Percentiles rank a stretch among this genome's conserved stretches.
Evolutionary conservation across 352 stramenopile genomes (phyloP).

Genomic region (Globisporangium acanthophoron): DNA sequence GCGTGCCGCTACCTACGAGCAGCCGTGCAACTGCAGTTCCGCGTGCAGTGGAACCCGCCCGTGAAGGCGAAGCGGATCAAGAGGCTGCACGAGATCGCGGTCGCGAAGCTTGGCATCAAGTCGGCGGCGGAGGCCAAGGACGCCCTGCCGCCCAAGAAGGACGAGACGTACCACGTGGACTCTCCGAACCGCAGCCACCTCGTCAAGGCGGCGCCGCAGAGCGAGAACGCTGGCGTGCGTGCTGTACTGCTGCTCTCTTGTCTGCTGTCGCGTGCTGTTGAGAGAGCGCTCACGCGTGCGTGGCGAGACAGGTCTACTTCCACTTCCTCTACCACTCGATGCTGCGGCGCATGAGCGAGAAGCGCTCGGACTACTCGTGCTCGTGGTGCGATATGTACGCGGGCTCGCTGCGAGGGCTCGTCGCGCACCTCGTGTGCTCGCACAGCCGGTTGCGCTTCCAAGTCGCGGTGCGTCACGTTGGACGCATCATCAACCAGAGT

Average conservation of each 20-base stretch:
- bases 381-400: conserved; percentile 83
- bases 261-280: neutral
- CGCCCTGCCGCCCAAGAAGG: neutral
- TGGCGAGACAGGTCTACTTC: conserved; percentile 57
- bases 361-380: conserved; percentile 75
- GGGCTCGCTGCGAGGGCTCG: conserved; percentile 60
- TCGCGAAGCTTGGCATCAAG: conserved; percentile 14
- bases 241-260: no score
- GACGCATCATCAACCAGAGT: no score
- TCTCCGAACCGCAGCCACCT: conserved; percentile 13
- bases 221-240: conserved; percentile 11
- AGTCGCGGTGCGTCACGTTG: conserved; percentile 32
- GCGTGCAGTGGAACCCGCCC: conserved; percentile 11
- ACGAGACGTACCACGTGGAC: conserved; percentile 10
- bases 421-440: conserved; percentile 70
- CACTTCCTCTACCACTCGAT: conserved; percentile 83
- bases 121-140: neutral
- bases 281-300: neutral
- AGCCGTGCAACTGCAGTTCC: conserved; percentile 20
- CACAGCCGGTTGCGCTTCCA: conserved; percentile 80
- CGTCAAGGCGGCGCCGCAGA: conserved; percentile 8
- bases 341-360: conserved; percentile 76
- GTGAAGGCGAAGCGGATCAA: conserved; percentile 19
- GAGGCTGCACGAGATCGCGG: conserved; percentile 13
- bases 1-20: neutral